These are phyloP conservation scores for Macadamia integrifolia DNA, from an alignment of 164 flowering plant genomes.

Conservation along the genomic window DNA sequence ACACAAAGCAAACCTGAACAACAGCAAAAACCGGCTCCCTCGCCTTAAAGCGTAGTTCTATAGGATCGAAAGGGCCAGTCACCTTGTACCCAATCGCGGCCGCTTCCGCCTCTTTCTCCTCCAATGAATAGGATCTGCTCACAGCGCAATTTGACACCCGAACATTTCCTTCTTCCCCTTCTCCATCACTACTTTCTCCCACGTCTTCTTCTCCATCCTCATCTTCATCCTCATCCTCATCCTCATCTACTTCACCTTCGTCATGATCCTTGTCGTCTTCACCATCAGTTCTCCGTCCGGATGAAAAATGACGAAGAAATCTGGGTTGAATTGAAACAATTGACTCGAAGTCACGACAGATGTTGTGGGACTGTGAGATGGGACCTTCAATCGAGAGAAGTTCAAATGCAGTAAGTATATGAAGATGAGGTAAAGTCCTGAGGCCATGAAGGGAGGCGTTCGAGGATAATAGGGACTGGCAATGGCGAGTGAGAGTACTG, in stretches of 20 bases:
- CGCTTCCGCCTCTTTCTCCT: constrained; percentile 67
- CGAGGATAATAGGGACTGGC: constrained; percentile 1
- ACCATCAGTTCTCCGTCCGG: constrained; percentile 9
- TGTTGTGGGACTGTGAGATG: constrained; percentile 8
- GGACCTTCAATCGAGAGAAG: constrained; percentile 8
- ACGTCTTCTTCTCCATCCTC: constrained; percentile 25
- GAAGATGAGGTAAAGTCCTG: constrained; percentile 7
- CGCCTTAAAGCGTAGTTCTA: constrained; percentile 56
- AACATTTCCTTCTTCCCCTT: constrained; percentile 14
- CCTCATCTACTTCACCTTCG: constrained; percentile 16
- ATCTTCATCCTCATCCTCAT: constrained; percentile 16
- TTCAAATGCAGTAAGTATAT: constrained; percentile 4
- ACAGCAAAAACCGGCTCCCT: constrained; percentile 90
- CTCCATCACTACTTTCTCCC: constrained; percentile 19
- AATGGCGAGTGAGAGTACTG: constrained; percentile 31
- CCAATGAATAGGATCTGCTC: constrained; percentile 36
- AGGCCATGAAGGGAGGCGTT: constrained; percentile 3
- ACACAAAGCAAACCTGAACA: constrained; percentile 53
- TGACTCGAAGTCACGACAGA: constrained; percentile 6
- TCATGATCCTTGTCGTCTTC: constrained; percentile 10
- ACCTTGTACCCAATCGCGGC: constrained; percentile 88
- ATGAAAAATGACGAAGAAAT: constrained; percentile 29
- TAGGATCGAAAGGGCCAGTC: constrained; percentile 52
- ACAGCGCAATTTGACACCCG: constrained; percentile 13
- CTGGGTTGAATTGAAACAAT: not conserved